phyloP scores from a whole-genome alignment of 306 rosid genomes.

The Echinosophora koreensis region DNA sequence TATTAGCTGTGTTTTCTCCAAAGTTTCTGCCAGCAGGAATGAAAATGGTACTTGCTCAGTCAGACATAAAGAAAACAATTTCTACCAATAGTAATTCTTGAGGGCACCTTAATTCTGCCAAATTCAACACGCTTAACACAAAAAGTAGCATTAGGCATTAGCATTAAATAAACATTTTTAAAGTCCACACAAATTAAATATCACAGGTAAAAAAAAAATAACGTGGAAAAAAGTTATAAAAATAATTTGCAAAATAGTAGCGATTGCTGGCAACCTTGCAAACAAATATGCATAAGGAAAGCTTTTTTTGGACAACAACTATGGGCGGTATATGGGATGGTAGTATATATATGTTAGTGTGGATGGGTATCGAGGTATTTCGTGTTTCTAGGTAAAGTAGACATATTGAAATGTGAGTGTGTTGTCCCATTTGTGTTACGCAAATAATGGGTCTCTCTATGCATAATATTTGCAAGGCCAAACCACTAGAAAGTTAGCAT shows the following conservation, averaged over 20 bases:
- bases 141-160: background rate
- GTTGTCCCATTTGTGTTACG: too few relatives aligned
- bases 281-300: constrained; percentile 1
- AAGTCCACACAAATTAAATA: constrained; percentile 36
- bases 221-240: background rate
- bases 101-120: background rate
- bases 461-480: constrained; percentile 23
- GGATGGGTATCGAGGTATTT: too few relatives aligned
- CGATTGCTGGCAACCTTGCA: constrained; percentile 4
- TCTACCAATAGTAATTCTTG: constrained; percentile 15
- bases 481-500: constrained; percentile 2
- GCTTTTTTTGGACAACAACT: too few relatives aligned
- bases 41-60: constrained; percentile 25
- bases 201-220: constrained; percentile 13
- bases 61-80: background rate
- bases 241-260: constrained; percentile 3
- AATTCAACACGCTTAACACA: constrained; percentile 33
- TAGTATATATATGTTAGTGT: too few relatives aligned
- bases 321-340: too few relatives aligned
- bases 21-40: constrained; percentile 69
- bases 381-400: too few relatives aligned
- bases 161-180: constrained; percentile 16
- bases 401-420: too few relatives aligned
- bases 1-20: constrained; percentile 67
- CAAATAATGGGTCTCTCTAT: too few relatives aligned